Evolutionary conservation across 2,329 filamentous ascomycete genomes (phyloP), one percentile per base, ranked within the genome.

Genomic region (Hysterium pulicare): DNA sequence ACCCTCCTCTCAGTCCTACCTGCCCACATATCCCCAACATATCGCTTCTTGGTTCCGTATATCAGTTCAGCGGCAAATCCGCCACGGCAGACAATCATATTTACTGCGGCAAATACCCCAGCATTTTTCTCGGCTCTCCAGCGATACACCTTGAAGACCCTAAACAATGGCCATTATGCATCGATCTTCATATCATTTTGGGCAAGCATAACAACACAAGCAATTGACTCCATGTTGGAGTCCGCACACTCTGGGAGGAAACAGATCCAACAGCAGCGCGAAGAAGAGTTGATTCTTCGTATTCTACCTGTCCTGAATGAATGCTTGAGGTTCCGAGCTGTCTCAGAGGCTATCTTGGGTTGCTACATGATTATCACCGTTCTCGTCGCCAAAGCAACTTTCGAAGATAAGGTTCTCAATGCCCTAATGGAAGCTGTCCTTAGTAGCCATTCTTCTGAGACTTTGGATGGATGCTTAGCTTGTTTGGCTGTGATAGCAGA

Each of bases 331-430:
- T 78, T 91, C 71, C 83, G 83, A 55, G 82, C 85, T 47, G 82
- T 84, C 0, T 80, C 89, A 1, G 87, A 91, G 48, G 73, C 95
- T 32, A 86, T 90, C 51, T 79, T 94, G 46, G 90, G 86, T 13
- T 90, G 87, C 44, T 97, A 95, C 65, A 95, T 96, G 86, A 82
- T 95, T 16, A 78, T 90, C 42, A 82, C 89, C 5, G 82, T 97
- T 37, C 78, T 97, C 48, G 90, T 88, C 5, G 83, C 87, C 37
- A 95, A 95, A 67, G 83, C 86, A 1, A 77, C 80, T 36, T 75
- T 97, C 11, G 81, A 86, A 35, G 90, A 97, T 55, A 79, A 79
- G 43, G 80, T 90, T 2, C 74, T 97, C n/a, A 83, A 87, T 41
- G 83, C 84, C 1, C 77, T 98, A 58, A 95, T 97, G 89, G 87